Conservation (phyloP, 306 rosid species). For the Acacia crassicarpa region DNA sequence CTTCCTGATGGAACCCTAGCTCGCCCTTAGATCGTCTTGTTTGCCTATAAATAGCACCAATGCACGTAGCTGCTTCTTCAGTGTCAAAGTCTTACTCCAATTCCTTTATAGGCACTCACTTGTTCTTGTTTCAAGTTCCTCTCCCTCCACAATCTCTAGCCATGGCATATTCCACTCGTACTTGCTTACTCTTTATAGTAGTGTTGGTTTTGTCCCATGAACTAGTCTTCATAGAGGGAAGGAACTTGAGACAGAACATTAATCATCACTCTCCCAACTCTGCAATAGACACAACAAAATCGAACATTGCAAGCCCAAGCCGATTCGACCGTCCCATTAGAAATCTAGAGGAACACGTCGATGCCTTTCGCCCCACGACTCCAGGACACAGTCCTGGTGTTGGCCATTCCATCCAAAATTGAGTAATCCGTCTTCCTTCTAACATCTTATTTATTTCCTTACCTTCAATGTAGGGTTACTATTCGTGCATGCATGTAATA, state of each 20-base stretch:
- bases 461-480: neutral
- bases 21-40: neutral
- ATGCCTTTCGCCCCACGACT: constrained; percentile 66
- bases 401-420: constrained; percentile 53
- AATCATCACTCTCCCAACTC: constrained; percentile 29
- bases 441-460: neutral
- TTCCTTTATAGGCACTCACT: neutral
- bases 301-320: neutral
- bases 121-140: neutral
- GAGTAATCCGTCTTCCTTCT: too few relatives aligned
- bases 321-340: neutral
- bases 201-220: constrained; percentile 47
- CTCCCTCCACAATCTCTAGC: neutral
- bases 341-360: constrained; percentile 38
- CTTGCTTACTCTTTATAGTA: constrained; percentile 43
- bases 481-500: neutral
- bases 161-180: constrained; percentile 52
- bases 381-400: constrained; percentile 87
- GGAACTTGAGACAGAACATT: constrained; percentile 35
- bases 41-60: neutral
- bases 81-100: neutral
- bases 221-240: constrained; percentile 49
- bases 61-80: neutral
- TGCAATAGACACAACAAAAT: constrained; percentile 7
- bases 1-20: neutral